phyloP scores from a whole-genome alignment of 1,284 basidiomycete genomes.

The Ganoderma multipileum region DNA sequence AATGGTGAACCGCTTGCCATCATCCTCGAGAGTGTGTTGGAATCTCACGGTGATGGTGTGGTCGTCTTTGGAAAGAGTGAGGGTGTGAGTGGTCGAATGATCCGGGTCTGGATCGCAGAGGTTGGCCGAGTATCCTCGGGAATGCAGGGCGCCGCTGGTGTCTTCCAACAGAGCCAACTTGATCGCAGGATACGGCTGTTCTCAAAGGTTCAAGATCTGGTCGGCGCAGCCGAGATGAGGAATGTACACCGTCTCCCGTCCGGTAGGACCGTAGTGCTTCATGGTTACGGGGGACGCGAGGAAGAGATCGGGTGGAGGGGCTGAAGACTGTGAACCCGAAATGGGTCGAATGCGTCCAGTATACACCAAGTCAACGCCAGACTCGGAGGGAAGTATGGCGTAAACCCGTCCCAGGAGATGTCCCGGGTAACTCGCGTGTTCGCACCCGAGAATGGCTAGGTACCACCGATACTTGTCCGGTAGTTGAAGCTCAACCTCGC shows the following conservation, averaged over 20 bases:
- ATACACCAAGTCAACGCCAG: not conserved
- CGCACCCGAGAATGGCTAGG: not conserved
- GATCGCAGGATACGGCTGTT: not conserved
- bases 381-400: not conserved
- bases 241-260: not conserved
- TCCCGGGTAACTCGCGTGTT: not conserved
- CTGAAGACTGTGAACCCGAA: not conserved
- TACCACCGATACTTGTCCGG: not conserved
- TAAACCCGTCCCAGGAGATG: not conserved
- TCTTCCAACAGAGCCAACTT: not conserved
- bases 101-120: not conserved
- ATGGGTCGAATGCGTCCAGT: not conserved
- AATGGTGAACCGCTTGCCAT: not conserved
- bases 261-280: no score
- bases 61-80: not conserved
- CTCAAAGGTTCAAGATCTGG: not conserved
- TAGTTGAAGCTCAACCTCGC: not conserved
- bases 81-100: not conserved
- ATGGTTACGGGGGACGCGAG: not conserved
- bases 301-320: not conserved
- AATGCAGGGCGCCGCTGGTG: not conserved
- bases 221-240: not conserved
- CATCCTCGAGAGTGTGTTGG: not conserved
- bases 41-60: not conserved
- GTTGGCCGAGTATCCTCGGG: not conserved